A percentile compares a stretch with the other conserved stretches of the same genome.
Evolutionary conservation across 2,329 filamentous ascomycete species (phyloP).

Genomic region (Phyllosticta ampelicida): DNA sequence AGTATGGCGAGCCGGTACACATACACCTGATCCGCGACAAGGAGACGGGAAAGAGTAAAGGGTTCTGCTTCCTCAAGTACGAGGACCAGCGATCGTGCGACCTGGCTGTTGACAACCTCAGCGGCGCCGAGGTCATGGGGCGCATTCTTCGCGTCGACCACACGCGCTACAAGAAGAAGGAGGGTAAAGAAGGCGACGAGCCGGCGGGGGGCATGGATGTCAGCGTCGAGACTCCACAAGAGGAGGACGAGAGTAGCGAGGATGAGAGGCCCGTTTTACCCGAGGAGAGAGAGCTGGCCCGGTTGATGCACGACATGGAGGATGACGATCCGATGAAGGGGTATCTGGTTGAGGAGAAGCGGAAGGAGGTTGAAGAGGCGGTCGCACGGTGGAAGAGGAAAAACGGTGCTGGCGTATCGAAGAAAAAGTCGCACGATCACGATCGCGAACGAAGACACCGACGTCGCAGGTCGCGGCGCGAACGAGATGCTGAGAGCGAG

Average conservation of each 20-base stretch:
- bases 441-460: constrained; percentile 3
- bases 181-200: constrained; percentile 47
- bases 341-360: constrained; percentile 82
- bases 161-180: constrained; percentile 77
- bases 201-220: constrained; percentile 50
- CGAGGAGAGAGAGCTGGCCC: constrained; percentile 71
- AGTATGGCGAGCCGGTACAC: constrained; percentile 90
- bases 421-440: neutral
- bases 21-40: constrained; percentile 89
- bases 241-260: constrained; percentile 30
- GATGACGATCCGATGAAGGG: constrained; percentile 97
- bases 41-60: constrained; percentile 88
- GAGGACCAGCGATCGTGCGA: constrained; percentile 96
- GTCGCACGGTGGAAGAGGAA: constrained; percentile 42
- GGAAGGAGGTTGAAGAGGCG: constrained; percentile 70
- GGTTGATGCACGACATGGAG: constrained; percentile 69
- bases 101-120: constrained; percentile 89
- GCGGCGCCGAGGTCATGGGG: constrained; percentile 73
- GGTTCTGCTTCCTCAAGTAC: constrained; percentile 95
- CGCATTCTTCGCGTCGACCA: constrained; percentile 82
- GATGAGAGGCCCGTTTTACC: constrained; percentile 53
- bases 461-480: constrained; percentile 2
- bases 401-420: constrained; percentile 33
- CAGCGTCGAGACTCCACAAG: constrained; percentile 35
- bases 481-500: neutral